These are phyloP conservation scores for Colletotrichum plurivorum DNA, from an alignment of 2,329 filamentous ascomycete species.

Conservation along the genomic window DNA sequence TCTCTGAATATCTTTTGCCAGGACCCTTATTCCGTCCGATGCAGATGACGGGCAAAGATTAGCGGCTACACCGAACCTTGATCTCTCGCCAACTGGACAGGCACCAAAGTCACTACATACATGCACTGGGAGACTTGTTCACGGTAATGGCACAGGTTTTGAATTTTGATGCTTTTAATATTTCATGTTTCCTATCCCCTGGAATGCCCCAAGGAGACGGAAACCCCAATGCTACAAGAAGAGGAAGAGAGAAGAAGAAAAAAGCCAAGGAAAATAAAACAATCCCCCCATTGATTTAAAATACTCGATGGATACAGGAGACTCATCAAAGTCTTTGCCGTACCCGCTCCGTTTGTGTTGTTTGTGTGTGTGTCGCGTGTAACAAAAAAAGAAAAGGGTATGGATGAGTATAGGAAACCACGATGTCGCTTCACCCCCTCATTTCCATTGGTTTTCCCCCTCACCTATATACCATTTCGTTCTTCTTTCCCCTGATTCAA, in stretches of 20 bases:
- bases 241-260: slow-evolving; percentile 30
- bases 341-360: slow-evolving; percentile 34
- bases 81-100: no score
- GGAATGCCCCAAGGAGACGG: slow-evolving; percentile 42
- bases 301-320: slow-evolving; percentile 35
- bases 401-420: slow-evolving; percentile 36
- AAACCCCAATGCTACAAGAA: slow-evolving; percentile 46
- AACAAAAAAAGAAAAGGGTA: slow-evolving; percentile 30
- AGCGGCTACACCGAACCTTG: no score
- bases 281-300: slow-evolving; percentile 40
- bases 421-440: slow-evolving; percentile 10
- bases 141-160: neutral
- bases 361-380: slow-evolving; percentile 35
- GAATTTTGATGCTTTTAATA: slow-evolving; percentile 43
- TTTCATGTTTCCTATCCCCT: slow-evolving; percentile 53
- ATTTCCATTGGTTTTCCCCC: neutral
- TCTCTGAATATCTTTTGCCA: neutral
- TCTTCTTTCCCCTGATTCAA: slow-evolving; percentile 13
- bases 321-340: slow-evolving; percentile 29
- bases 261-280: slow-evolving; percentile 41
- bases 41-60: neutral
- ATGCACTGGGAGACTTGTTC: no score
- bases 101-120: no score
- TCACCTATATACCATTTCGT: slow-evolving; percentile 32
- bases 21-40: slow-evolving; percentile 30